Base-by-base conservation (phyloP, 176 grass and related monocot species). In the Dactylis glomerata region DNA sequence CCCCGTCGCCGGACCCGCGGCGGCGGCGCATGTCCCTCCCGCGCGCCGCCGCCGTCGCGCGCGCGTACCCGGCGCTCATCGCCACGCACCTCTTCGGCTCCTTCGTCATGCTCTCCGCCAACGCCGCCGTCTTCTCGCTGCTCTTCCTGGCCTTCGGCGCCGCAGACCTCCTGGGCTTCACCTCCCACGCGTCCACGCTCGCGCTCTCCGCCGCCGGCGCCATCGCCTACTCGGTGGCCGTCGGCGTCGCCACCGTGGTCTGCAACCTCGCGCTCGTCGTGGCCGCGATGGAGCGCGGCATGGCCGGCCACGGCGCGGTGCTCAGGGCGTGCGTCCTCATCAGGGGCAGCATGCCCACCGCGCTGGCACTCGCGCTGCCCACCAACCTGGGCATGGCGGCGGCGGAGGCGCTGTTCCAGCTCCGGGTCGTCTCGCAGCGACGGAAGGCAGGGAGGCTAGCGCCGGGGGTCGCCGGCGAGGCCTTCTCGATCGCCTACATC, bases 71-170 rank as follows among this genome's bases (percentile, higher is more conserved):
- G 20, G 80, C 85, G 1, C 78, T 99, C 31, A 20, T 76, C 10
- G 82, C 72, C 7, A 96, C 96, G 19, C 89, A 99, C 83, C 64
- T 94, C 11, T 83, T 92, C 81, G 81, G 75, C 69, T 72, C 85
- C 14, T 90, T 99, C 76, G 61, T 89, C 34, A 69, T 92, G 78
- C 83, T 99, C 47, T 86, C 96, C n/a, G 78, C 84, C 63, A 96
- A 99, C 90, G 89, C 91, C 11, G 84, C 96, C 0, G 84, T 85
- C 46, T 93, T 99, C 80, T 95, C 96, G 68, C 86, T 99, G 38
- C 77, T 99, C 10, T 93, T 92, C 59, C 86, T 99, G 5, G 81
- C 87, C 42, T 99, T 99, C 87, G 84, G 84, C 67, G 86, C 68
- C 24, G 86, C 90, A n/a, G 85, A 92, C 57, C 5, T 89, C 40